Evolutionary conservation across 1,284 basidiomycete genomes (phyloP).

Genomic region (Rugiboletus extremiorientalis): DNA sequence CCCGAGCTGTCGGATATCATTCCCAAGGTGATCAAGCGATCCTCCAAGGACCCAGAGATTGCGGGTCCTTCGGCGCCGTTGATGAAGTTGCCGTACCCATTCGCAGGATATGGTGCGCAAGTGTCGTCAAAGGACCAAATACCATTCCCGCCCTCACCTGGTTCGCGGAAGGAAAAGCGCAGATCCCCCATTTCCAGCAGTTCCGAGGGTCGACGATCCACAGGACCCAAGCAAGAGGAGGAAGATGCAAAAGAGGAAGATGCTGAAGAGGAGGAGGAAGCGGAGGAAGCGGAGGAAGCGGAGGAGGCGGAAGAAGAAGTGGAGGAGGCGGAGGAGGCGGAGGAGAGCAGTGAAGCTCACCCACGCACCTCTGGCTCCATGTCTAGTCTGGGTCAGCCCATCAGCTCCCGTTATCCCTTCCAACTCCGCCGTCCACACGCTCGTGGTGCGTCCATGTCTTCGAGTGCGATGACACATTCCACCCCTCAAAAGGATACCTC

Average conservation of each 20-base stretch:
- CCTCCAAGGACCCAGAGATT: constrained; percentile 38
- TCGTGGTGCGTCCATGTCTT: constrained; percentile 47
- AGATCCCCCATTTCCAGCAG: constrained; percentile 25
- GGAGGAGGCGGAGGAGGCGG: constrained; percentile 38
- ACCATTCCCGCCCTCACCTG: constrained; percentile 68
- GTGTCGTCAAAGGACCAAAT: constrained; percentile 59
- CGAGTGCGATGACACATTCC: constrained; percentile 32
- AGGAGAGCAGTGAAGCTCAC: constrained; percentile 42
- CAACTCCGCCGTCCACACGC: constrained; percentile 53
- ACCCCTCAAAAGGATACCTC: constrained; percentile 37
- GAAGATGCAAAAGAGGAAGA: constrained; percentile 42
- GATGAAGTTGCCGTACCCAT: constrained; percentile 59
- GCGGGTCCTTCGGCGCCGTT: constrained; percentile 39
- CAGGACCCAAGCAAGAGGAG: constrained; percentile 21
- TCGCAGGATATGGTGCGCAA: constrained; percentile 54
- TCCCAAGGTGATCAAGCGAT: constrained; percentile 41
- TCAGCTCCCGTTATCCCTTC: constrained; percentile 69
- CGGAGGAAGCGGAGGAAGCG: constrained; percentile 42
- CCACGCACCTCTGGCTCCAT: constrained; percentile 72
- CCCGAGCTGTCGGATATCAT: constrained; percentile 44
- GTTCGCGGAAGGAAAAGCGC: constrained; percentile 37
- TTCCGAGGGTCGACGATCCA: constrained; percentile 19
- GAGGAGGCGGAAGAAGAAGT: constrained; percentile 41
- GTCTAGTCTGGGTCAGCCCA: constrained; percentile 76
- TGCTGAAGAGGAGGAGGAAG: constrained; percentile 35